Base-by-base conservation (phyloP, 164 flowering plant genomes). In the Macadamia integrifolia region DNA sequence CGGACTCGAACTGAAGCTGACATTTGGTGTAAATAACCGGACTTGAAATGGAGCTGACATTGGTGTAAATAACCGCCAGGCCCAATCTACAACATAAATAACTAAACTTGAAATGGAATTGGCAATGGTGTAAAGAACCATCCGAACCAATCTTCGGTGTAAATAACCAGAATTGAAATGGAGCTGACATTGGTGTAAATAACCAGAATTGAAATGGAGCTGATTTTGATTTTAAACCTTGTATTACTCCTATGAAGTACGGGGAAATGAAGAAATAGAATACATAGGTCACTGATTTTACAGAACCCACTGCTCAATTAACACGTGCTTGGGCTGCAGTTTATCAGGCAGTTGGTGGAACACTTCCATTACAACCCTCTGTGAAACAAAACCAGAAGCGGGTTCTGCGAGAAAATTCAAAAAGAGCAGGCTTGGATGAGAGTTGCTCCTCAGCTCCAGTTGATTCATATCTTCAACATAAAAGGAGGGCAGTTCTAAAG, bases 311-410 rank as follows among this genome's bases (percentile, higher is more conserved):
- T 67, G 79, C 66, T 63, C 79, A 88, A 75, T 66, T 93, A 6
- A 91, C 98, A 35, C 79, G 98, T 70, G 78, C 95, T 75, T 80
- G 87, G 68, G 96, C 92, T 17, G 86, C 89, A 59, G 77, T 87
- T 3, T 57, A 77, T 55, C 73, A 70, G 32, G 76, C 74, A 61
- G 74, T 79, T 73, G 74, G 70, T 50, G 80, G 72, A 72, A 11
- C 67, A 59, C 78, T 74, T 6, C 80, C 82, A 49, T 67, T 71
- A 65, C 79, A 75, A 64, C 79, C 82, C 32, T 14, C 74, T 1
- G 43, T 60, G 6, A 72, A 74, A 64, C 76, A 69, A 62, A 78
- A 66, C 56, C 72, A 62, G 69, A 78, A 77, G 64, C 66, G 57
- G 60, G 68, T 68, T 40, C 67, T 66, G 10, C 74, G 74, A 72